Evolutionary conservation across 2,329 filamentous ascomycete species (phyloP), one percentile per base, ranked within the genome.

Genomic region (Fusarium tupiense): DNA sequence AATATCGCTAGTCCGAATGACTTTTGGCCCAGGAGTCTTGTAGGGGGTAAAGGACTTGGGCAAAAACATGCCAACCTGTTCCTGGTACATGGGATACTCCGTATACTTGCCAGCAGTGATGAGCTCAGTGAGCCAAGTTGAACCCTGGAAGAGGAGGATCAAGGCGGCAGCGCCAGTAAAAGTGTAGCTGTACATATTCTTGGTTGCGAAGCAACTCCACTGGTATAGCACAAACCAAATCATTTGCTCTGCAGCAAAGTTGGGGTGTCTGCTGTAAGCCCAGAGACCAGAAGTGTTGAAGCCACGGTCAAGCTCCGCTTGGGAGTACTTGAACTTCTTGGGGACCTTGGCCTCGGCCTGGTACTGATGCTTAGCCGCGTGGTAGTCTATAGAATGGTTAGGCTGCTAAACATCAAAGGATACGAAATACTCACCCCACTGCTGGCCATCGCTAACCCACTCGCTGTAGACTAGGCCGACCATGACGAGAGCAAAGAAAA

Each of bases 211-310:
- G 82, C 93, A 96, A 75, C 89, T 91, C 96, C 96, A 99, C 79
- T 94, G 90, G 82, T 98, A 98, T 60, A 98, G 83, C 14, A 91
- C 85, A 61, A 97, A 87, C 96, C 96, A 99, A 77, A 98, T 91
- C 37, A 91, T 87, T 84, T 98, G 96, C 84, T 99, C 96, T 10
- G 94, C 94, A 10, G 93, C 91, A 80, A 98, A 99, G 83, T 99
- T 99, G 54, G 96, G 96, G 82, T 99, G 97, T 52, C 96, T 90
- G 76, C 93, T 96, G 85, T 92, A 95, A 2, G 91, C 92, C 92
- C 94, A 99, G 13, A 99, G 86, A 1, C 96, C 96, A 9, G 88
- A 90, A 14, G 94, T 92, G 73, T 93, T 88, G 84, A 99, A 99
- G 47, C 96, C 96, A 43, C 96, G 93, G 73, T 98, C 94, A 33